Evolutionary conservation across 805 yeast species (phyloP), one percentile per base, ranked within the genome.

Genomic region (Zygosaccharomyces lentus): DNA sequence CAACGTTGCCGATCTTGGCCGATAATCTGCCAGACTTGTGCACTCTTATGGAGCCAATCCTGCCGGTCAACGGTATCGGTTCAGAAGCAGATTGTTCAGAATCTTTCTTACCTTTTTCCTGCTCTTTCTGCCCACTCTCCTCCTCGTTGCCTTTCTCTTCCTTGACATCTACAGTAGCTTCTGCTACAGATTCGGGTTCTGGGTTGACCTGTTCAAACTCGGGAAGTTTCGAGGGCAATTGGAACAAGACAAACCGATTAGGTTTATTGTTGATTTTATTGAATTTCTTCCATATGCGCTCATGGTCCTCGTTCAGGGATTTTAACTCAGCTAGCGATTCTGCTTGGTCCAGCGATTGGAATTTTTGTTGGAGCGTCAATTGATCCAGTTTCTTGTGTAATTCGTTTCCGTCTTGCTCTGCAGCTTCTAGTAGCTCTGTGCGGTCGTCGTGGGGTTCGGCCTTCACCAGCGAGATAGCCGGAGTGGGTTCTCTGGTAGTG

Each of bases 21-120:
- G 95, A 74, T 16, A 88, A 64, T 60, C 78, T 86, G 2, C 98
- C 98, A 1, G 96, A 87, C 57, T 82, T 78, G 63, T 90, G 96
- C 37, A 82, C 72, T 45, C 91, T 77, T 27, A 91, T 59, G 8
- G 76, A 72, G 5, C 97, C 97, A 31, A 88, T 73, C 45, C 72
- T 72, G 1, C 96, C 96, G 32, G 68, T 17, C 45, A 54, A 48
- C 7, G 53, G 44, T 27, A 48, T 49, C 12, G 43, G 15, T 12
- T 29, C 32, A 29, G 32, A n/a, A 6, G 32, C 32, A 29, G 10
- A 50, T 30, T 48, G 42, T 8, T 27, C 44, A 7, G 24, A 30
- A 16, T 21, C 19, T 13, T 52, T 26, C 19, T 52, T 51, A 3
- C 48, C 23, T 8, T 52, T 53, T 12, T 47, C 37, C 12, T 41